Evolutionary conservation across 2,329 filamentous ascomycete species (phyloP).

Genomic region (Didymella lethalis): DNA sequence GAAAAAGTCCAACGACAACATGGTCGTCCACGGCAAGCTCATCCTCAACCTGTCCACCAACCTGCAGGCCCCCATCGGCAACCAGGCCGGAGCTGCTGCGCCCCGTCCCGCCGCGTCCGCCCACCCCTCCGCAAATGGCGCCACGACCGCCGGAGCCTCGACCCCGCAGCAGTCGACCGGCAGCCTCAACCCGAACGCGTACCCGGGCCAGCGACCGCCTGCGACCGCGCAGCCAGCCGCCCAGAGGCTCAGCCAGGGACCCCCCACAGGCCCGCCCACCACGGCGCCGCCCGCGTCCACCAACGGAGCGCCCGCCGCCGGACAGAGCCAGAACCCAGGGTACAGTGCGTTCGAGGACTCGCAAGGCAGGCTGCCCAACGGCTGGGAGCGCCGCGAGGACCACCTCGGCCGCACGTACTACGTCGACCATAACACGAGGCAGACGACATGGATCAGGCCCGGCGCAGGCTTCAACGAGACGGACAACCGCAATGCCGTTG

Average conservation of each 20-base stretch:
- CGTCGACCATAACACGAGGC: slow-evolving; percentile 95
- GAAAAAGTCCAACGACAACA: slow-evolving; percentile 97
- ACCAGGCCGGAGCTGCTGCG: slow-evolving; percentile 50
- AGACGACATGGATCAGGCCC: slow-evolving; percentile 95
- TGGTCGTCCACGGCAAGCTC: slow-evolving; percentile 96
- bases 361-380: slow-evolving; percentile 89
- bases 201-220: slow-evolving; percentile 45
- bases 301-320: slow-evolving; percentile 45
- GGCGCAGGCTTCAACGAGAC: slow-evolving; percentile 78
- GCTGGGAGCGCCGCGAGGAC: slow-evolving; percentile 96
- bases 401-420: slow-evolving; percentile 96
- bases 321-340: slow-evolving; percentile 51
- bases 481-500: slow-evolving; percentile 79
- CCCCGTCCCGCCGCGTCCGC: slow-evolving; percentile 51
- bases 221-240: slow-evolving; percentile 34
- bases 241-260: slow-evolving; percentile 41
- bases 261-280: slow-evolving; percentile 51
- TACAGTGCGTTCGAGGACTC: slow-evolving; percentile 95
- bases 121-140: slow-evolving; percentile 51
- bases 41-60: slow-evolving; percentile 97
- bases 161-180: slow-evolving; percentile 52
- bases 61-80: slow-evolving; percentile 72
- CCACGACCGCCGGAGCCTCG: slow-evolving; percentile 44
- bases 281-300: slow-evolving; percentile 49
- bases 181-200: slow-evolving; percentile 50